Percentiles rank a stretch among this genome's conserved stretches.
These are phyloP conservation scores for Venturia oleaginea DNA, from an alignment of 2,329 filamentous ascomycete genomes.

Conservation along the genomic window DNA sequence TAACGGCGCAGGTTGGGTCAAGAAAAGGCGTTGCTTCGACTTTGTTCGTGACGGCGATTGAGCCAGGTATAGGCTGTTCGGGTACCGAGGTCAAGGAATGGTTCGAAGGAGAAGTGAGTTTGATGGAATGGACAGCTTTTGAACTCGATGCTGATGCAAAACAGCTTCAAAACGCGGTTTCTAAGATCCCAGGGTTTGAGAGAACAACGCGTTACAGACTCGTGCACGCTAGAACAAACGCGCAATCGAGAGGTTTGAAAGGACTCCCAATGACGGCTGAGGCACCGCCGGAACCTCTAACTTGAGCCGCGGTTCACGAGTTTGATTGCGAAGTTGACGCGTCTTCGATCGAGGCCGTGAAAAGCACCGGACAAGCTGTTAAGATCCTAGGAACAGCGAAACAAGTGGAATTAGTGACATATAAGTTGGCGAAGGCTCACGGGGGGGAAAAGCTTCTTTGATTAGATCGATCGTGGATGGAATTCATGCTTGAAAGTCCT, in stretches of 20 bases:
- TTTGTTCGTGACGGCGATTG: background rate
- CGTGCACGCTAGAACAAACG: slow-evolving; percentile 23
- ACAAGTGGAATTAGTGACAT: slow-evolving; percentile 5
- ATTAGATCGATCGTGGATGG: background rate
- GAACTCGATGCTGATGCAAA: background rate
- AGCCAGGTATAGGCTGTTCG: background rate
- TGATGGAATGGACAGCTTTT: background rate
- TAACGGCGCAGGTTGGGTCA: slow-evolving; percentile 17
- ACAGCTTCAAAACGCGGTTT: slow-evolving; percentile 2
- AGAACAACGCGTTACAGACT: slow-evolving; percentile 21
- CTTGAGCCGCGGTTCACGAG: slow-evolving; percentile 23
- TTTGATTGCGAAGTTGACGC: slow-evolving; percentile 16
- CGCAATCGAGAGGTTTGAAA: slow-evolving; percentile 23
- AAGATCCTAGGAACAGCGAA: background rate
- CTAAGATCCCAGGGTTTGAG: slow-evolving; percentile 18
- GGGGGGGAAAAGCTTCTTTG: slow-evolving; percentile 12
- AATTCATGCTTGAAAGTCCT: background rate
- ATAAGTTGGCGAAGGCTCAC: slow-evolving; percentile 5
- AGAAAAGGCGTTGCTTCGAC: slow-evolving; percentile 16
- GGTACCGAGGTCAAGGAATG: background rate
- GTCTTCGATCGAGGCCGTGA: background rate
- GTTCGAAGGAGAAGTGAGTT: background rate
- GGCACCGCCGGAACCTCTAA: slow-evolving; percentile 20
- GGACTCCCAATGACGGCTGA: slow-evolving; percentile 22
- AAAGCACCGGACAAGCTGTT: background rate